Evolutionary conservation across 2,329 filamentous ascomycete species (phyloP).

Genomic region (Trichoderma arundinaceum): DNA sequence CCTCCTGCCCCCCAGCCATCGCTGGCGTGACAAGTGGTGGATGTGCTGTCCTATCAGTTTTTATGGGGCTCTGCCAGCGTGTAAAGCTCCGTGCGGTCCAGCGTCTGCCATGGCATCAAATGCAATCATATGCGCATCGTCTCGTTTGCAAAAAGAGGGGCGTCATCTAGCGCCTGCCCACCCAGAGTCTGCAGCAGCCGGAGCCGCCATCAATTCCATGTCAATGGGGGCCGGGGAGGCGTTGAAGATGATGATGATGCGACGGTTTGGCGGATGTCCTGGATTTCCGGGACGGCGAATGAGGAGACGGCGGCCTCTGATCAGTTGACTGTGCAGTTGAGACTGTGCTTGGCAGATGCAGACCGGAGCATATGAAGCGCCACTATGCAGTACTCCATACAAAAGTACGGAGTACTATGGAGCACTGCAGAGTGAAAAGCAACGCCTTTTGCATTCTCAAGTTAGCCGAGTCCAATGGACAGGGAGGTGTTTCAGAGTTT

Average conservation of each 20-base stretch:
- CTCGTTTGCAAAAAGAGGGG: neutral
- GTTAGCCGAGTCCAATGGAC: no score
- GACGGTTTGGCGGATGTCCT: neutral
- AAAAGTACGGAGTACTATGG: no score
- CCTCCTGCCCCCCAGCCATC: conserved; percentile 22
- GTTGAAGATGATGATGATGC: no score
- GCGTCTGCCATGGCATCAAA: neutral
- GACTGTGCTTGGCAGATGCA: no score
- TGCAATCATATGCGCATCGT: neutral
- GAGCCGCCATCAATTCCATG: neutral
- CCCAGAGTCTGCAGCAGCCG: neutral
- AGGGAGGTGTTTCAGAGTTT: no score
- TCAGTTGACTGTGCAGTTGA: no score
- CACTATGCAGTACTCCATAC: no score
- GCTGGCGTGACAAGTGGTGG: conserved; percentile 33
- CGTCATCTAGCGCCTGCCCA: conserved; percentile 4
- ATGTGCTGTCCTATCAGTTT: conserved; percentile 34
- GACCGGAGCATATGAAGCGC: no score
- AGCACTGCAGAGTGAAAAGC: no score
- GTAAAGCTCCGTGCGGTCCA: conserved; percentile 6
- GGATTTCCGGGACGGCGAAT: neutral
- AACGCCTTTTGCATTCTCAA: no score
- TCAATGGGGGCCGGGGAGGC: neutral
- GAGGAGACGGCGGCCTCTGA: no score
- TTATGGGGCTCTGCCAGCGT: conserved; percentile 27